phyloP scores from a whole-genome alignment of 495 filamentous ascomycete species.

The Acidiella bohemica region DNA sequence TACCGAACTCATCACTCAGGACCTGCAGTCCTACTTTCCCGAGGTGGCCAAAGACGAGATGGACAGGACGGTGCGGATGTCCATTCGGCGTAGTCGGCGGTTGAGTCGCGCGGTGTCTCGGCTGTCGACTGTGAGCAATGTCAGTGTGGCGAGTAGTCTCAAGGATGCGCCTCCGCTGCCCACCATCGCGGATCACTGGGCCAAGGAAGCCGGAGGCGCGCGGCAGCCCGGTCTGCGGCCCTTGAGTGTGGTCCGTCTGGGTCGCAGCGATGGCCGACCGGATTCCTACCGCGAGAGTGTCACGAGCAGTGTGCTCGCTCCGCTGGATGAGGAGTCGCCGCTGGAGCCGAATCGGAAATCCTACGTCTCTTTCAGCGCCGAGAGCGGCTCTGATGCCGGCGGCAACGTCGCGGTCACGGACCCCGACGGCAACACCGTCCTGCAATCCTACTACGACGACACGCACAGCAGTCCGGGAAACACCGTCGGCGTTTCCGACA shows the following conservation, averaged over 20 bases:
- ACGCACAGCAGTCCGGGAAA: slow-evolving; percentile 56
- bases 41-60: slow-evolving; percentile 86
- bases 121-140: slow-evolving; percentile 83
- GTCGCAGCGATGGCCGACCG: slow-evolving; percentile 21
- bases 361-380: slow-evolving; percentile 71
- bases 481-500: slow-evolving; percentile 29
- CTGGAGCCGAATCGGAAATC: slow-evolving; percentile 85
- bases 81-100: slow-evolving; percentile 74
- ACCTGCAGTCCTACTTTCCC: slow-evolving; percentile 92
- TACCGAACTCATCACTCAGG: slow-evolving; percentile 92
- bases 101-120: slow-evolving; percentile 84
- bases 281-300: slow-evolving; percentile 68
- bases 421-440: slow-evolving; percentile 48
- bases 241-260: slow-evolving; percentile 48
- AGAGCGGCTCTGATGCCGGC: slow-evolving; percentile 57
- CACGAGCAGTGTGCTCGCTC: slow-evolving; percentile 74
- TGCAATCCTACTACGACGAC: slow-evolving; percentile 77
- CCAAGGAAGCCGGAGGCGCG: slow-evolving; percentile 43
- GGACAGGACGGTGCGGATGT: slow-evolving; percentile 82
- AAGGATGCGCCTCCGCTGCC: slow-evolving; percentile 83
- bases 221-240: slow-evolving; percentile 40
- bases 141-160: slow-evolving; percentile 80
- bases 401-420: slow-evolving; percentile 52
- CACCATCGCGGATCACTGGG: slow-evolving; percentile 90
- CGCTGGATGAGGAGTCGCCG: slow-evolving; percentile 82